phyloP scores from a whole-genome alignment of 495 filamentous ascomycete species.

The Neurospora sp. region DNA sequence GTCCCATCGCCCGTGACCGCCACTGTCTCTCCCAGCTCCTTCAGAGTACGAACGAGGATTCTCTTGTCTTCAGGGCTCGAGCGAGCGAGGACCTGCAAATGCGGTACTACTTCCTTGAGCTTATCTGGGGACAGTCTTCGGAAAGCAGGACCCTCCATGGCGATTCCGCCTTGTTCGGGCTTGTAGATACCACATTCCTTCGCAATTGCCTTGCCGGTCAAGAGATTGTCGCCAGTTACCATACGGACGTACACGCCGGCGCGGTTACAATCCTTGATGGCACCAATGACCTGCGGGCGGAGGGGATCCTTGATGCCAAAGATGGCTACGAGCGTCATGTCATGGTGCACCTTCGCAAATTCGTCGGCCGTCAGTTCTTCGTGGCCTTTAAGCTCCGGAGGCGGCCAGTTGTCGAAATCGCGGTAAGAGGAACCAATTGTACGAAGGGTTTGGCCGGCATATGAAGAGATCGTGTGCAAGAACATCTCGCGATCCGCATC shows the following conservation, averaged over 20 bases:
- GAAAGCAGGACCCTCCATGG: constrained; percentile 83
- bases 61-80: constrained; percentile 85
- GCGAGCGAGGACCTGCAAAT: constrained; percentile 72
- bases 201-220: constrained; percentile 75
- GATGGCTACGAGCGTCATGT: constrained; percentile 72
- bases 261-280: constrained; percentile 62
- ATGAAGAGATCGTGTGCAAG: constrained; percentile 56
- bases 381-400: constrained; percentile 63
- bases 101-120: constrained; percentile 62
- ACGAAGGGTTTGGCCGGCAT: constrained; percentile 73
- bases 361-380: constrained; percentile 50
- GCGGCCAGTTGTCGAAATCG: constrained; percentile 87
- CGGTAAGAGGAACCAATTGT: constrained; percentile 83
- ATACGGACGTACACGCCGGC: constrained; percentile 81
- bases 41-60: constrained; percentile 63
- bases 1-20: constrained; percentile 86
- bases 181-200: constrained; percentile 79
- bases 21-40: constrained; percentile 67
- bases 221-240: constrained; percentile 82
- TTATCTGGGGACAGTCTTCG: constrained; percentile 58
- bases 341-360: constrained; percentile 62
- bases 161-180: constrained; percentile 55
- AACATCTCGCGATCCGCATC: constrained; percentile 48
- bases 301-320: constrained; percentile 86
- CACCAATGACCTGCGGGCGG: constrained; percentile 65